Percentiles rank a stretch among this genome's conserved stretches.
Evolutionary conservation across 306 rosid genomes (phyloP).

Genomic region (Cajanus cajan): DNA sequence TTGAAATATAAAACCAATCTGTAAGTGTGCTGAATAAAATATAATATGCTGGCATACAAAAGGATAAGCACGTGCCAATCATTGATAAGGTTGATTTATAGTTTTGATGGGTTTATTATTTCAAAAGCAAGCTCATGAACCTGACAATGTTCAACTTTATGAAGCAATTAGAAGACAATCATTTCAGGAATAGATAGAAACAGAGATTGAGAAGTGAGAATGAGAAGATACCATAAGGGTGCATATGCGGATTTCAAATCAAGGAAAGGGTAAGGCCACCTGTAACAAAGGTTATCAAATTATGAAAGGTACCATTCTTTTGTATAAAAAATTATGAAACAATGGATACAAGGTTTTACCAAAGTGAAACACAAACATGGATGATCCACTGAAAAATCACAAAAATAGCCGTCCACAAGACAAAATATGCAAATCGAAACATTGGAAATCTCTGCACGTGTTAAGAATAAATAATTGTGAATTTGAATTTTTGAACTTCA

Average conservation of each 20-base stretch:
- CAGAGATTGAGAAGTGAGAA: not conserved
- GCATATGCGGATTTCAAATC: conserved; percentile 69
- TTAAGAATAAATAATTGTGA: conserved; percentile 17
- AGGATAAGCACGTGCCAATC: not conserved
- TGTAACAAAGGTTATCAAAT: conserved; percentile 27
- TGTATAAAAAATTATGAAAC: not conserved
- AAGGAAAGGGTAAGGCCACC: conserved; percentile 99
- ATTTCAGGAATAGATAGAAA: not conserved
- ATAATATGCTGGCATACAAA: not conserved
- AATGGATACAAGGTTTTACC: conserved; percentile 43
- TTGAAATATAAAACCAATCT: not conserved
- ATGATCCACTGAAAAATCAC: conserved; percentile 84
- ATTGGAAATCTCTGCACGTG: conserved; percentile 75
- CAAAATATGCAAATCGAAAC: conserved; percentile 80
- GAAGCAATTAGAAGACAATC: conserved; percentile 7
- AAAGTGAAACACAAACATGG: conserved; percentile 59
- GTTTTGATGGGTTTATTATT: not conserved
- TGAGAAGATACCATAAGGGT: conserved; percentile 69
- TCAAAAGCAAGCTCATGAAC: not conserved
- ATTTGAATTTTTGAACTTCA: conserved; percentile 13
- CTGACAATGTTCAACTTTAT: not conserved
- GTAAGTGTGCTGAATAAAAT: not conserved
- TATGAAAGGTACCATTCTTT: not conserved
- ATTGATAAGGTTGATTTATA: not conserved
- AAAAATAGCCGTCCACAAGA: conserved; percentile 65